Base-by-base conservation (phyloP, 352 stramenopile species). In the Phytophthora lateralis region DNA sequence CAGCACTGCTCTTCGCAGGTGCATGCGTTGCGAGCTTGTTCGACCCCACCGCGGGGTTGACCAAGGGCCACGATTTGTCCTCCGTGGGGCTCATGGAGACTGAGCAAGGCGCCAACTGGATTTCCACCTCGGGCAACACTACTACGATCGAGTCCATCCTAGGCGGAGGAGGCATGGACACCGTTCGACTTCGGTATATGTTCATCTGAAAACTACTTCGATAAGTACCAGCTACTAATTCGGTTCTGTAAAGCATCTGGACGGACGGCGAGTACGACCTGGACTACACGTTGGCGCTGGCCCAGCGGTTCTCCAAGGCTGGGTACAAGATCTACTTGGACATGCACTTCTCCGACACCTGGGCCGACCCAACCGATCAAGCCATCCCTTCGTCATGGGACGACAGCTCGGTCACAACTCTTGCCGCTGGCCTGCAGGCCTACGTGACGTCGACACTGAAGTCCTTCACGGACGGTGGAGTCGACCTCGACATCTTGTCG, bases 271-370 rank as follows among this genome's bases (percentile, higher is more conserved):
- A 66, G 9, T 74, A 71, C 50, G 43, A 62, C 10, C 41, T 70
- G 15, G 42, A 48, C 26, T 63, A 74, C 62, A 74, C 66, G 6
- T 18, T 74, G 15, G 42, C 55, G 5, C 35, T 68, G n/a, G 61
- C 66, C 8, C 17, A 71, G 30, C 60, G 66, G 0, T 74, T 71
- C 61, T 71, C 45, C 3, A 74, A 66, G 15, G 56, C 56, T 5
- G 67, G 67, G 0, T 75, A 75, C 58, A 69, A 61, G 21, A 72
- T 75, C 38, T 75, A 69, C 43, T 48, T 75, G 46, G 67, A 72
- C 57, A 63, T 72, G 62, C 67, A 75, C 32, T 75, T 75, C 63
- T 75, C 67, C 4, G 62, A 72, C 30, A 75, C 57, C 2, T 75
- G 67, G 67, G 67, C 62, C 7, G 62, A 75, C 11, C 51, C 56